phyloP scores from a whole-genome alignment of 2,329 filamentous ascomycete species.

The Cadophora luteo-olivacea region DNA sequence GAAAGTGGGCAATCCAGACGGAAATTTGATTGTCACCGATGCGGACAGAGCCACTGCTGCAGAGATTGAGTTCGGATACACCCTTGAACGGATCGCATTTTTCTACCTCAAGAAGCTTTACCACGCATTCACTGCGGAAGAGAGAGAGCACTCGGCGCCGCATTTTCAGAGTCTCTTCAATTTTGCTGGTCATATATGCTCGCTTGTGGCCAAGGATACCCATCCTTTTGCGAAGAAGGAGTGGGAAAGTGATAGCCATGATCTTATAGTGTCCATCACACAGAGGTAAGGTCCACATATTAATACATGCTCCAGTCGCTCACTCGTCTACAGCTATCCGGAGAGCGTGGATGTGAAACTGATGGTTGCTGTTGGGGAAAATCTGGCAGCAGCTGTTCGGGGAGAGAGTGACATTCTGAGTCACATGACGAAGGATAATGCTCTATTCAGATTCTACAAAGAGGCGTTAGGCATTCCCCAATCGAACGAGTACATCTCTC shows the following conservation, averaged over 20 bases:
- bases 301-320: not conserved
- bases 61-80: not conserved
- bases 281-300: not conserved
- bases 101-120: constrained; percentile 8
- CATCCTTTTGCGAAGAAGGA: constrained; percentile 11
- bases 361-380: constrained; percentile 6
- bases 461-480: not conserved
- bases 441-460: constrained; percentile 6
- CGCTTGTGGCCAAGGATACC: not conserved
- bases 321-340: not conserved
- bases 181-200: constrained; percentile 2
- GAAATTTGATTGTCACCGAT: not conserved
- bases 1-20: not conserved
- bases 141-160: not conserved
- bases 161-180: not conserved
- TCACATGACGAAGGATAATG: constrained; percentile 2
- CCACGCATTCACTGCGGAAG: not conserved
- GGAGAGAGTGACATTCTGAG: not conserved
- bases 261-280: not conserved
- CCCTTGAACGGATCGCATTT: constrained; percentile 4
- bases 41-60: not conserved
- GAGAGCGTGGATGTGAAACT: not conserved
- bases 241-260: constrained; percentile 11
- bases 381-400: constrained; percentile 1
- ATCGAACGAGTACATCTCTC: not conserved